Base-by-base conservation (phyloP, 495 filamentous ascomycete genomes). In the Xylaria scruposa region DNA sequence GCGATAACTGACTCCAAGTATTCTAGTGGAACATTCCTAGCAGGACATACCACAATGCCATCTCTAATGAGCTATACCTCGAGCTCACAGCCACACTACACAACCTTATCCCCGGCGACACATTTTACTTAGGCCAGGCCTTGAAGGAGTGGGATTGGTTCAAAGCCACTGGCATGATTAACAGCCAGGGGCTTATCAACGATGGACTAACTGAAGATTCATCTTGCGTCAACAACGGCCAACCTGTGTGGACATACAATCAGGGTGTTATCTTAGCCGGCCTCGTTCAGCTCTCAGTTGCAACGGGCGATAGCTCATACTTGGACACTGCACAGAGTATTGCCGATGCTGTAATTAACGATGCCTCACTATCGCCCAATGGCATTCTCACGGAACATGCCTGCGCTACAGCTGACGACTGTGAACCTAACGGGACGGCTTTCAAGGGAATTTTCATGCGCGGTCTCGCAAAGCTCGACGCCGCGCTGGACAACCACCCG, bases 401-500 rank as follows among this genome's bases (percentile, higher is more conserved):
- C 15, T 90, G 88, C 73, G 87, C 90, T 64, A 83, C 84, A 0
- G 65, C 71, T 46, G 74, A 76, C 0, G 76, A 80, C 19, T 91
- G 89, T 63, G 89, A 88, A 60, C 83, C 79, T 24, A 86, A 91
- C 73, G 87, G 83, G 8, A 83, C 87, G 1, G 87, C 91, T 70
- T 94, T 94, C 86, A 94, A 94, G 79, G 92, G 92, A 26, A 87
- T 91, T 5, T 92, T 93, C 74, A 85, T 90, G 24, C 85, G 88
- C 6, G 91, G 91, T 72, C 83, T 94, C 1, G 82, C 80, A 31
- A 79, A 83, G 59, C 78, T 94, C 29, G 80, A 91, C 24, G 73
- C 73, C 17, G 86, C 73, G 0, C 77, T 86, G 0, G 83, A 82
- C 4, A 77, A 86, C 15, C 77, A 81, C 33, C 76, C 77, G 13